Evolutionary conservation across 768 basidiomycete genomes (phyloP).

Genomic region (Suillus occidentalis): DNA sequence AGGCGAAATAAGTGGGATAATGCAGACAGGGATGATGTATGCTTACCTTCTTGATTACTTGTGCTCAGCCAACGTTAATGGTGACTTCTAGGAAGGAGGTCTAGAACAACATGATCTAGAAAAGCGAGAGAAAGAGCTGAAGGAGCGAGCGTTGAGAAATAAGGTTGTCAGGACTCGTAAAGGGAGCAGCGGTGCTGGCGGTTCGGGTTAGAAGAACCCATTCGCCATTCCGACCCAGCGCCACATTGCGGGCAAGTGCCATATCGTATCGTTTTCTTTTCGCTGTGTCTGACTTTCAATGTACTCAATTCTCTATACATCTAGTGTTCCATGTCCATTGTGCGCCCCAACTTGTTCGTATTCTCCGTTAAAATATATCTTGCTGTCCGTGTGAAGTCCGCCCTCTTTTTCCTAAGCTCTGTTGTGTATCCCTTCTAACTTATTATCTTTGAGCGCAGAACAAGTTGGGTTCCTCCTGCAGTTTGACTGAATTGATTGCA

Average conservation of each 20-base stretch:
- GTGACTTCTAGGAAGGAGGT: slow-evolving; percentile 18
- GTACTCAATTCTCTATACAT: slow-evolving; percentile 1
- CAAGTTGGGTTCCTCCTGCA: not conserved
- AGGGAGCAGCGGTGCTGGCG: slow-evolving; percentile 30
- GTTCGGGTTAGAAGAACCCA: slow-evolving; percentile 4
- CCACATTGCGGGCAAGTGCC: not conserved
- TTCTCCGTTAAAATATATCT: not conserved
- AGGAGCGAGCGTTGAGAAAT: slow-evolving; percentile 78
- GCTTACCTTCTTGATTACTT: not conserved
- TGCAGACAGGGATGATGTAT: slow-evolving; percentile 13
- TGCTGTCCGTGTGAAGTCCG: not conserved
- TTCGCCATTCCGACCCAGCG: not conserved
- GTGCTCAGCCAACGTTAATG: not conserved
- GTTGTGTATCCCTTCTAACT: not conserved
- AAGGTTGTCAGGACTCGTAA: slow-evolving; percentile 79
- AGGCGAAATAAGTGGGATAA: slow-evolving; percentile 59
- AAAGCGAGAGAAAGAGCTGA: slow-evolving; percentile 74
- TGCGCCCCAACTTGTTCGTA: not conserved
- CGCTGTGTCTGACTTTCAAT: not conserved
- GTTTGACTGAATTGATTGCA: not conserved
- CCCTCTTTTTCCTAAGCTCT: not conserved
- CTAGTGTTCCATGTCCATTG: not conserved
- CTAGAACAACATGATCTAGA: slow-evolving; percentile 48
- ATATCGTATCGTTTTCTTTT: not conserved
- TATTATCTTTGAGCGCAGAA: not conserved